Evolutionary conservation across 1,284 basidiomycete genomes (phyloP).

Genomic region (Trametes sp.): DNA sequence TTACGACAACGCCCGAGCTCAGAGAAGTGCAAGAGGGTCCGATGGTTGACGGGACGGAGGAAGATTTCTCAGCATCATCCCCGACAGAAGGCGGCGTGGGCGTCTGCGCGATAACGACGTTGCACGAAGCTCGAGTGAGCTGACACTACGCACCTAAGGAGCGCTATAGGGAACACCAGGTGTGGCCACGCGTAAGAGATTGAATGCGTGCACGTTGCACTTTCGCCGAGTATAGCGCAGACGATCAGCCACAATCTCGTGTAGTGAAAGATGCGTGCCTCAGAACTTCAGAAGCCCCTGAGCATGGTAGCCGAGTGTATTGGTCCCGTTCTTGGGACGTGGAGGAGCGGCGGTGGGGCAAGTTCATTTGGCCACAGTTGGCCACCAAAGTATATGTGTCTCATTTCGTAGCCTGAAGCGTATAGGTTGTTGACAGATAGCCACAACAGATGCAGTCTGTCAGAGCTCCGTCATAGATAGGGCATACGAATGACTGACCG

Average conservation of each 20-base stretch:
- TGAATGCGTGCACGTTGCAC: constrained; percentile 19
- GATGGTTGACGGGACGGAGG: constrained; percentile 23
- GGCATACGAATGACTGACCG: not conserved
- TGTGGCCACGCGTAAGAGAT: constrained; percentile 19
- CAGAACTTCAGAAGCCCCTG: constrained; percentile 17
- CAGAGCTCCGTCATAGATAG: constrained; percentile 2
- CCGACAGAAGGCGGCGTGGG: constrained; percentile 19
- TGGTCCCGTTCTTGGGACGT: constrained; percentile 9
- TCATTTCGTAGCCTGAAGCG: constrained; percentile 26
- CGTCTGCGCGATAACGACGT: constrained; percentile 25
- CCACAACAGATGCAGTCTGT: not conserved
- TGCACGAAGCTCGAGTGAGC: constrained; percentile 12
- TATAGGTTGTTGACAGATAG: constrained; percentile 21
- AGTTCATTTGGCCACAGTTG: constrained; percentile 15
- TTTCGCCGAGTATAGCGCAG: constrained; percentile 21
- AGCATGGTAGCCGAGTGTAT: constrained; percentile 21
- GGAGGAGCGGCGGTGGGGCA: constrained; percentile 8
- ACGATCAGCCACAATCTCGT: constrained; percentile 25
- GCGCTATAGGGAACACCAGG: constrained; percentile 3
- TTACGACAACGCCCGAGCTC: constrained; percentile 30
- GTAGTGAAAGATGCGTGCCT: constrained; percentile 17
- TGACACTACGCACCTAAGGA: constrained; percentile 11
- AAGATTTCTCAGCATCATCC: constrained; percentile 29
- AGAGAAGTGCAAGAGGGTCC: constrained; percentile 23
- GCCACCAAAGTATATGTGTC: constrained; percentile 10